These are phyloP conservation scores for Mediolabrus comicus DNA, from an alignment of 108 stramenopile genomes.

Conservation along the genomic window DNA sequence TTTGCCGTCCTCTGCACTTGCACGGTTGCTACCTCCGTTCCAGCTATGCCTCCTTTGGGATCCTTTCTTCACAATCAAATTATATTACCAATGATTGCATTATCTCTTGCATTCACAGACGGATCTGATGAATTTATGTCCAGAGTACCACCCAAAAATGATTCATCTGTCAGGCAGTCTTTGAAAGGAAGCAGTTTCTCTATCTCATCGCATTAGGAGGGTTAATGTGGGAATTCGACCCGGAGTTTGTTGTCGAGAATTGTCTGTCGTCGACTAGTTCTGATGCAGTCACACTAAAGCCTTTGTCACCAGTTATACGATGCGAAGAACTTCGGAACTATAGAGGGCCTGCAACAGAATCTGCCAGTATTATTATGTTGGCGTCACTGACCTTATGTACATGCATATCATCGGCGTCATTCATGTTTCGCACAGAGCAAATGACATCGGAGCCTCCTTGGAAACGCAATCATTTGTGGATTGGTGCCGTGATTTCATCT, in stretches of 20 bases:
- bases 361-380: conserved; percentile 56
- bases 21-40: conserved; percentile 55
- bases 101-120: conserved; percentile 65
- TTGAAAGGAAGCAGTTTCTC: conserved; percentile 57
- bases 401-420: conserved; percentile 60
- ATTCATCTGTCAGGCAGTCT: conserved; percentile 61
- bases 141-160: conserved; percentile 82
- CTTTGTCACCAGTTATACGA: conserved; percentile 46
- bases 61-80: conserved; percentile 68
- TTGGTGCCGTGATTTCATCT: conserved; percentile 22
- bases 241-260: conserved; percentile 22
- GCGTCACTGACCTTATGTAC: conserved; percentile 62
- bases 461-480: conserved; percentile 66
- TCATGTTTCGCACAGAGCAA: conserved; percentile 59
- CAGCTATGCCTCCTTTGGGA: conserved; percentile 56
- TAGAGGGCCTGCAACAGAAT: conserved; percentile 51
- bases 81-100: conserved; percentile 64
- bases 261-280: background rate
- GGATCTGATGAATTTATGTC: conserved; percentile 65
- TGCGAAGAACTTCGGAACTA: conserved; percentile 65
- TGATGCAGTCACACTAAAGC: background rate
- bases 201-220: conserved; percentile 62
- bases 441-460: conserved; percentile 61
- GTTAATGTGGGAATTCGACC: conserved; percentile 41
- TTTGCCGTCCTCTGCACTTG: conserved; percentile 66